Conservation (phyloP, 1,284 basidiomycete genomes). For the Malassezia caprae region DNA sequence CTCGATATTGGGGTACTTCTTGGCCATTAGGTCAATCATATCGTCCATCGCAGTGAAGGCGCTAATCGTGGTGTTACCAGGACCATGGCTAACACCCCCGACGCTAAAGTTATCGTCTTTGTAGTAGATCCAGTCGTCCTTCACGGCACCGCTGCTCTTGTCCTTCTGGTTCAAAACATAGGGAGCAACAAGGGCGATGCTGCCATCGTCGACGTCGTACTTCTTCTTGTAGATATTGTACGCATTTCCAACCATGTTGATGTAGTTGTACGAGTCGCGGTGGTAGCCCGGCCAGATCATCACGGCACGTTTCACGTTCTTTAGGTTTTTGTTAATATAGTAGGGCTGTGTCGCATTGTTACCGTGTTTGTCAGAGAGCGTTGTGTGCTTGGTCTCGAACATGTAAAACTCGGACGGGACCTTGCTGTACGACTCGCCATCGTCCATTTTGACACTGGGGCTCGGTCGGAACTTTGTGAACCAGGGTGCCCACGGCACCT, state of each 20-base stretch:
- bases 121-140: conserved; percentile 29
- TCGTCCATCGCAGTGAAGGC: conserved; percentile 34
- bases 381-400: conserved; percentile 32
- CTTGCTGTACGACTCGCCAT: conserved; percentile 50
- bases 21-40: conserved; percentile 29
- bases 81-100: conserved; percentile 22
- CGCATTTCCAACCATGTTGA: conserved; percentile 31
- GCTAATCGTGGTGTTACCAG: conserved; percentile 15
- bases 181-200: conserved; percentile 30
- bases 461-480: conserved; percentile 19
- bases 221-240: conserved; percentile 4
- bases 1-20: conserved; percentile 33
- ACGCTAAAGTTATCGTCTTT: conserved; percentile 28
- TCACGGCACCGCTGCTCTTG: conserved; percentile 22
- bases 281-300: conserved; percentile 33
- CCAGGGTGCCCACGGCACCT: conserved; percentile 31
- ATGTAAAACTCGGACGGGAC: conserved; percentile 23
- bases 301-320: conserved; percentile 34
- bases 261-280: conserved; percentile 43
- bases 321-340: conserved; percentile 25
- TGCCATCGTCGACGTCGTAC: conserved; percentile 21
- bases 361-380: conserved; percentile 9
- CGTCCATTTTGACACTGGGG: conserved; percentile 22
- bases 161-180: conserved; percentile 34
- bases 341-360: conserved; percentile 19